Percentiles rank a stretch among this genome's conserved stretches.
Conservation (phyloP, 495 filamentous ascomycete species). For the Pseudoneurospora amorphoporcata region DNA sequence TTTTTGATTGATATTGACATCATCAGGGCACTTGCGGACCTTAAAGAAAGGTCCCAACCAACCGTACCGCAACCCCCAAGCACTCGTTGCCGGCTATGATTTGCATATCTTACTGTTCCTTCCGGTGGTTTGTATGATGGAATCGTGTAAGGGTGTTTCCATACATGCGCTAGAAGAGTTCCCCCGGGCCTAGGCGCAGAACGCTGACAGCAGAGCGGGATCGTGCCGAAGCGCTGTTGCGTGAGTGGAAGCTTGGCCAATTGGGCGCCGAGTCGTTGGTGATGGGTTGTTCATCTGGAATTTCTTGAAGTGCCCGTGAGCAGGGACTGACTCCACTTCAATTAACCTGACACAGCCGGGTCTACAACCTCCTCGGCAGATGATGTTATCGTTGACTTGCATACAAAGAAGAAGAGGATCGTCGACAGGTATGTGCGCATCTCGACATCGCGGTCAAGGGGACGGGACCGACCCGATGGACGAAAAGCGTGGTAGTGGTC, state of each 20-base stretch:
- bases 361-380: background rate
- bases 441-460: background rate
- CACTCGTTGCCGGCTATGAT: background rate
- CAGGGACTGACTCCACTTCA: background rate
- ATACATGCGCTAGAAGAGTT: background rate
- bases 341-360: background rate
- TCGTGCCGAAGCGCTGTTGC: background rate
- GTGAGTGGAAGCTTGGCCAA: background rate
- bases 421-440: background rate
- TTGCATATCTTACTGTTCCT: background rate
- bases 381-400: background rate
- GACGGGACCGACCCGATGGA: background rate
- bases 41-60: too few species aligned
- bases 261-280: background rate
- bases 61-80: too few species aligned
- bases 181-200: background rate
- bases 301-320: background rate
- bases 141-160: background rate
- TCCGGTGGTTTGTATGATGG: background rate
- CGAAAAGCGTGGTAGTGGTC: background rate
- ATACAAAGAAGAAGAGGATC: background rate
- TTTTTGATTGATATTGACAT: too few species aligned
- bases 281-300: background rate
- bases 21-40: too few species aligned
- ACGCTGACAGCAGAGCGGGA: background rate